A percentile compares a stretch with the other conserved stretches of the same genome.
These are phyloP conservation scores for Diophrys sp. DNA, from an alignment of 73 alveolate species.

Conservation along the genomic window DNA sequence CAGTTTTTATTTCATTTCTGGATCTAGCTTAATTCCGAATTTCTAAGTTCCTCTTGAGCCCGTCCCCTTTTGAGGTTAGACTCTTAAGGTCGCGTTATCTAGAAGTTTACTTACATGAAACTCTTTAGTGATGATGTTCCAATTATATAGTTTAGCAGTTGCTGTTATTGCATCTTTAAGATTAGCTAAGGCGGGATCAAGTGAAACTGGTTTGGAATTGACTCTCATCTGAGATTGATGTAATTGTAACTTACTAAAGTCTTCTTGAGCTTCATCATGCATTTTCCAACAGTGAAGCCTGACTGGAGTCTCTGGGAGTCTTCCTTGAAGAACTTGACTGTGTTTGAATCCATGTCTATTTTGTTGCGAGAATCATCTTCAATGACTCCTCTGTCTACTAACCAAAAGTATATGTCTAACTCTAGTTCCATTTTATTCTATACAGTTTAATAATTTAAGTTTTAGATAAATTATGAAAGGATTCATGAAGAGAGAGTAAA, in stretches of 20 bases:
- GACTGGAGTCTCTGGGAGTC: conserved; percentile 27
- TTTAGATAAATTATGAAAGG: neutral
- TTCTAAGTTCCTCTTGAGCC: no score
- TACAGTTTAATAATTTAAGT: no score
- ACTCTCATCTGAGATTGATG: conserved; percentile 29
- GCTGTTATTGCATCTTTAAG: conserved; percentile 42
- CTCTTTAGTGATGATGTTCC: conserved; percentile 72
- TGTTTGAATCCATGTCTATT: conserved; percentile 37
- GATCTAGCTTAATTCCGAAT: conserved; percentile 62
- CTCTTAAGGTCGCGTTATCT: neutral
- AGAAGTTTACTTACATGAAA: conserved; percentile 31
- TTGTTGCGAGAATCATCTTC: conserved; percentile 61
- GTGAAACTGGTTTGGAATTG: conserved; percentile 42
- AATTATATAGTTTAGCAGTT: conserved; percentile 73
- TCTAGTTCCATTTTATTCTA: conserved; percentile 56
- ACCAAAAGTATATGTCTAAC: conserved; percentile 58
- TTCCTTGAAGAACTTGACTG: conserved; percentile 39
- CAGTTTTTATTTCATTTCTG: conserved; percentile 50
- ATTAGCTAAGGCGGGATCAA: conserved; percentile 48
- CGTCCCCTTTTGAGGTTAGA: conserved; percentile 6
- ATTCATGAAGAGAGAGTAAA: neutral
- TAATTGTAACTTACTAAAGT: conserved; percentile 19
- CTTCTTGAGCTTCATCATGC: conserved; percentile 46
- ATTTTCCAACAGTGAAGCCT: conserved; percentile 39
- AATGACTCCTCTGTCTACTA: conserved; percentile 51